Percentiles rank a stretch among this genome's conserved stretches.
phyloP scores from a whole-genome alignment of 2,329 filamentous ascomycete genomes.

The Chrysosporium keratinophilum region DNA sequence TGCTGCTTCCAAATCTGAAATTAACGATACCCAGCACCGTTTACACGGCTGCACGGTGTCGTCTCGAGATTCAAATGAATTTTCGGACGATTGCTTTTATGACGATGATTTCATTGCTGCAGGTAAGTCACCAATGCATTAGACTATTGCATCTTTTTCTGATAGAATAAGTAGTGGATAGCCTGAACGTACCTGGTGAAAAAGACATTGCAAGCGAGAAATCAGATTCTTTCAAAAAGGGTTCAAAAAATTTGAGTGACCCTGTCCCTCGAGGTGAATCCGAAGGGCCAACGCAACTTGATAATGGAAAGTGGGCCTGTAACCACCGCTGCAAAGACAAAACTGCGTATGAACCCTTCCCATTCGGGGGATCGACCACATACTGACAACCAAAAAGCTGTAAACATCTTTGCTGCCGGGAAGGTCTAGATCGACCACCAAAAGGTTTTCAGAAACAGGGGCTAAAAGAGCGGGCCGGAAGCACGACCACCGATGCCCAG shows the following conservation, averaged over 20 bases:
- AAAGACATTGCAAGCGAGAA: neutral
- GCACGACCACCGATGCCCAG: neutral
- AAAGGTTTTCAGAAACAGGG: slow-evolving; percentile 29
- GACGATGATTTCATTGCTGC: slow-evolving; percentile 44
- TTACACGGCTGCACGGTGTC: neutral
- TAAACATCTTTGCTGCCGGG: slow-evolving; percentile 62
- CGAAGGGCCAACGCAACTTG: slow-evolving; percentile 43
- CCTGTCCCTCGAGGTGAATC: slow-evolving; percentile 8
- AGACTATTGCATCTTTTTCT: neutral
- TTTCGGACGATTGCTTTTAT: slow-evolving; percentile 44
- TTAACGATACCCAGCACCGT: neutral
- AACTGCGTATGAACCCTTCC: slow-evolving; percentile 26
- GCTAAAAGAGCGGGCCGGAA: neutral
- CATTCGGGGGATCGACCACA: slow-evolving; percentile 26
- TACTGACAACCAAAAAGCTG: slow-evolving; percentile 42
- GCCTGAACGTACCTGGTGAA: neutral
- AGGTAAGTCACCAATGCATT: slow-evolving; percentile 22
- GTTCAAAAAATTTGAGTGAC: neutral
- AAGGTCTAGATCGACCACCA: slow-evolving; percentile 57
- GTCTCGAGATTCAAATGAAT: slow-evolving; percentile 36
- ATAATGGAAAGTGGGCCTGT: slow-evolving; percentile 64
- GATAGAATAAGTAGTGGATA: neutral
- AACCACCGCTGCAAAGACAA: slow-evolving; percentile 60
- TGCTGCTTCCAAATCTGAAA: neutral
- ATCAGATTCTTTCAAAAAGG: neutral